Evolutionary conservation across 768 basidiomycete species (phyloP), one percentile per base, ranked within the genome.

Genomic region (Royoungia palumana): DNA sequence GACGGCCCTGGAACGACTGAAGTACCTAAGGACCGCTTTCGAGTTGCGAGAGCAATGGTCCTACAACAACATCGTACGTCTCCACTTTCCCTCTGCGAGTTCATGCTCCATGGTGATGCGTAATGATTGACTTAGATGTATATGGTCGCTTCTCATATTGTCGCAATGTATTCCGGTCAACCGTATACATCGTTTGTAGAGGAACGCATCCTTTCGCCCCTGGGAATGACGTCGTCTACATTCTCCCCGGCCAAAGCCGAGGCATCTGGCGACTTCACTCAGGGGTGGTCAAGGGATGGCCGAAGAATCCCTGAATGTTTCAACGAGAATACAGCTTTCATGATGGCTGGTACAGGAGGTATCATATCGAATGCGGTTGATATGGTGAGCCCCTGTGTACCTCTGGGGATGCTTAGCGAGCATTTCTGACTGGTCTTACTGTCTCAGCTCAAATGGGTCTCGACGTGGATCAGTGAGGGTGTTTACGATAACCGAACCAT

Each of bases 361-460:
- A 36, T 78, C n/a, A 72, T 76, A 24, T 73, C 75, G 27, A 74
- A 52, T 21, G 66, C 64, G 0, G 48, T 67, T 16, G 76, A 78
- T 30, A 65, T 79, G 70, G 77, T 72, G 25, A 10, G 72, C 54
- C 16, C 16, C 14, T 22, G 4, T 24, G 8, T 12, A 28, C 11
- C 12, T 11, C 28, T 28, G 11, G 28, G 8, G 28, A 28, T 28
- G 28, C 5, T 28, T 28, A 28, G 11, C 6, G 11, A 28, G 28
- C 13, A 12, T 25, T 11, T 28, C 2, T n/a, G 10, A 2, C 11
- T 14, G 14, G 16, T 12, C 6, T 20, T 20, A 5, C 7, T 16
- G 30, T 35, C 35, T 7, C 53, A 78, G 76, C 55, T 62, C 16
- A 62, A 67, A 38, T 78, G 78, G 78, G 49, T 71, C 4, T 53